These are phyloP conservation scores for Fusarium anguioides DNA, from an alignment of 2,329 filamentous ascomycete species.

Conservation along the genomic window DNA sequence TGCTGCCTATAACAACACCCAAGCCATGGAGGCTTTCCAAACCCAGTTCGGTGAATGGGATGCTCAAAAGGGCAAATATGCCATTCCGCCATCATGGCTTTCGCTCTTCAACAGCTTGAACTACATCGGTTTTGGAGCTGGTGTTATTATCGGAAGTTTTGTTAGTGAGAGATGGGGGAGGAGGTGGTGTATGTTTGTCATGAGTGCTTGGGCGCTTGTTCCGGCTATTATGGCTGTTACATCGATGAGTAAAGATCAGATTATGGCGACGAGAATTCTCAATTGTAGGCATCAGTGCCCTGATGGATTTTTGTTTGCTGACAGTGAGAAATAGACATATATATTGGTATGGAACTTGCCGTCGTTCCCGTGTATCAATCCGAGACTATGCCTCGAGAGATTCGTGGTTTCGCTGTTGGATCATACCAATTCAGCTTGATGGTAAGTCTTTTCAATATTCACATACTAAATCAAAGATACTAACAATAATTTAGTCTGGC, in stretches of 20 bases:
- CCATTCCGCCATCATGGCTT: constrained; percentile 47
- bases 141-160: constrained; percentile 41
- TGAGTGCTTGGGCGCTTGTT: constrained; percentile 50
- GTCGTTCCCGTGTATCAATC: constrained; percentile 51
- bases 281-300: constrained; percentile 35
- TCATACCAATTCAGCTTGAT: constrained; percentile 50
- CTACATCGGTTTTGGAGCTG: constrained; percentile 50
- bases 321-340: background rate
- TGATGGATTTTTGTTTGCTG: constrained; percentile 23
- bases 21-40: constrained; percentile 52
- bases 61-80: constrained; percentile 38
- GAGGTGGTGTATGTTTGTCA: constrained; percentile 49
- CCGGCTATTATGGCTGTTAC: constrained; percentile 40
- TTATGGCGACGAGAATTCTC: constrained; percentile 39
- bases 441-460: background rate
- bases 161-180: constrained; percentile 41
- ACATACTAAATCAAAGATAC: accelerated
- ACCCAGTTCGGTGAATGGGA: constrained; percentile 50
- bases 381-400: constrained; percentile 46
- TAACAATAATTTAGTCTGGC: background rate
- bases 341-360: constrained; percentile 40
- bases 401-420: constrained; percentile 51
- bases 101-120: constrained; percentile 53
- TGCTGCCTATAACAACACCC: constrained; percentile 50
- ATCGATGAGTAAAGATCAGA: constrained; percentile 38